Percentiles rank a stretch among this genome's conserved stretches.
phyloP scores from a whole-genome alignment of 2,329 filamentous ascomycete genomes.

The Nigrospora sphaerica region DNA sequence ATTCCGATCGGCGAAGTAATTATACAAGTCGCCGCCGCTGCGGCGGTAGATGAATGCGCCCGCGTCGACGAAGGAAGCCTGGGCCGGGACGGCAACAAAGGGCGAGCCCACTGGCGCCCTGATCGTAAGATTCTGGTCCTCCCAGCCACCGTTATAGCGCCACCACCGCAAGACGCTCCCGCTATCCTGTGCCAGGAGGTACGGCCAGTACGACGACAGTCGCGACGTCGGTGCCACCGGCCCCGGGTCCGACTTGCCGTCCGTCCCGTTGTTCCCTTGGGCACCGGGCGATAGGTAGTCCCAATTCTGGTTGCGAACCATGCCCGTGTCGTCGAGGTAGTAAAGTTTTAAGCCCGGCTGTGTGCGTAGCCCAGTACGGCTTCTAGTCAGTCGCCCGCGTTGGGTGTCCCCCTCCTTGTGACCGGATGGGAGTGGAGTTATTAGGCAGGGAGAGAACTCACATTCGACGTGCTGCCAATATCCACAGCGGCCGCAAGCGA shows the following conservation, averaged over 20 bases:
- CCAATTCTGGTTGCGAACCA: background rate
- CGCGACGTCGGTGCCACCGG: background rate
- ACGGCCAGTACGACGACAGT: constrained; percentile 4
- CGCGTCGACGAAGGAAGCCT: constrained; percentile 4
- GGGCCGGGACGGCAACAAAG: constrained; percentile 9
- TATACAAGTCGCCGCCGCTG: constrained; percentile 10
- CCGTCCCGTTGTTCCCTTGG: background rate
- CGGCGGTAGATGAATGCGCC: constrained; percentile 11
- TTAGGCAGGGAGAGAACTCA: no score
- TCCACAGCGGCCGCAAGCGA: background rate
- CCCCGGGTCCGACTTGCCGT: background rate
- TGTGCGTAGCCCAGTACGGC: no score
- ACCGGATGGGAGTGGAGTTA: no score
- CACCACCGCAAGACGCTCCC: constrained; percentile 1
- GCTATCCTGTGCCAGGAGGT: background rate
- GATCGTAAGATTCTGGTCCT: constrained; percentile 6
- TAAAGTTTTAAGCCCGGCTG: background rate
- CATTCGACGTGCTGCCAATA: no score
- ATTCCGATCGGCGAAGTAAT: constrained; percentile 8
- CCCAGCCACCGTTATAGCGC: background rate
- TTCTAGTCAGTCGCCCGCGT: no score
- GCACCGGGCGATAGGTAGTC: background rate
- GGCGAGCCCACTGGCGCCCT: constrained; percentile 5
- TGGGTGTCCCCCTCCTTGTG: no score
- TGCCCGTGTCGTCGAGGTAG: background rate